Conservation (phyloP, 179 eudicot species). For the Heliamphora pulchella region DNA sequence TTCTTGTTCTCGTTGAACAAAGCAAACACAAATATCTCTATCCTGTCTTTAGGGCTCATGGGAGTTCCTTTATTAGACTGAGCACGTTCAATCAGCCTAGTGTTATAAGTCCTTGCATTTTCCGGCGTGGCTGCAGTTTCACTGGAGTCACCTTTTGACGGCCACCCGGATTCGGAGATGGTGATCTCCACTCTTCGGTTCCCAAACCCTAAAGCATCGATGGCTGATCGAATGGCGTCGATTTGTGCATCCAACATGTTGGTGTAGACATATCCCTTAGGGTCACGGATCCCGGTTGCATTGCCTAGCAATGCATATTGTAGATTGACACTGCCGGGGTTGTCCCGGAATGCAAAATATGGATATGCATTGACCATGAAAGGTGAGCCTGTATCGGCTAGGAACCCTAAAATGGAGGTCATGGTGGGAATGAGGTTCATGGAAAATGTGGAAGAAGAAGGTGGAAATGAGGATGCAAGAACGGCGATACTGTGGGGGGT, state of each 20-base stretch:
- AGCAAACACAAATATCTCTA: conserved; percentile 32
- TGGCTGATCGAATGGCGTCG: conserved; percentile 33
- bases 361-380: conserved; percentile 49
- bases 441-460: conserved; percentile 36
- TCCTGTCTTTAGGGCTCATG: conserved; percentile 28
- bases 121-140: conserved; percentile 29
- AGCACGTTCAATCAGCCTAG: conserved; percentile 26
- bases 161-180: conserved; percentile 42
- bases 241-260: conserved; percentile 41
- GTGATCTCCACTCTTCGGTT: conserved; percentile 24
- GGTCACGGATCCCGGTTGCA: conserved; percentile 30
- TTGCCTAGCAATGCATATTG: conserved; percentile 40
- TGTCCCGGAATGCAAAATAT: conserved; percentile 34
- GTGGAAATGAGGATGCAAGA: conserved; percentile 41
- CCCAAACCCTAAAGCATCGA: conserved; percentile 26
- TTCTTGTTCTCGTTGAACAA: conserved; percentile 46
- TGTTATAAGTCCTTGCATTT: conserved; percentile 31
- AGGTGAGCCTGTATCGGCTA: conserved; percentile 30
- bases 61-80: conserved; percentile 35
- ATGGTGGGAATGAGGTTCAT: conserved; percentile 26
- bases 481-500: conserved; percentile 49
- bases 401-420: conserved; percentile 29
- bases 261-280: conserved; percentile 26
- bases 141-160: conserved; percentile 29
- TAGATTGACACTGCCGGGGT: conserved; percentile 27